These are phyloP conservation scores for Pyrenula aspistea DNA, from an alignment of 495 filamentous ascomycete species.

Conservation along the genomic window DNA sequence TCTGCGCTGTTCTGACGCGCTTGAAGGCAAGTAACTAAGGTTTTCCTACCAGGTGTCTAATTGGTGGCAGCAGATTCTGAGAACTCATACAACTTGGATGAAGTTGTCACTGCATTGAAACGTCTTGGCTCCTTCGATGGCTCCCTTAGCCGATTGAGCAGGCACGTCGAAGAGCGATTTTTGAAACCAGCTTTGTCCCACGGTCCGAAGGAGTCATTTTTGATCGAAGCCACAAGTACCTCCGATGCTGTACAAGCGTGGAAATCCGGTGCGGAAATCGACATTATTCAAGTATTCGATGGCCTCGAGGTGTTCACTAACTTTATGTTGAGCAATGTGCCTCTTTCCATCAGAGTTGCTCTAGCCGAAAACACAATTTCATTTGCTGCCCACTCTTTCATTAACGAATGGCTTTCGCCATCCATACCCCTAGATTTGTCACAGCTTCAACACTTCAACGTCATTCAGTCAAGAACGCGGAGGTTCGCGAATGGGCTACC, in stretches of 20 bases:
- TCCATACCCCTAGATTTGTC: constrained; percentile 61
- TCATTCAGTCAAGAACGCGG: constrained; percentile 43
- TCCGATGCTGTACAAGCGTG: neutral
- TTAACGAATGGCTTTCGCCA: constrained; percentile 60
- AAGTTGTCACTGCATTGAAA: neutral
- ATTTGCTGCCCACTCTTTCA: constrained; percentile 49
- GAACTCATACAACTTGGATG: neutral
- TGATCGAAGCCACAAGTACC: neutral
- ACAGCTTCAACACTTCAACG: constrained; percentile 57
- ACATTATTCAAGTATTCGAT: neutral
- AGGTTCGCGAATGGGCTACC: constrained; percentile 53
- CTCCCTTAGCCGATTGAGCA: neutral
- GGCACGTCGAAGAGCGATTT: neutral
- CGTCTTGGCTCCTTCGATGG: neutral
- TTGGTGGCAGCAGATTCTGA: neutral
- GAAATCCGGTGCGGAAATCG: neutral
- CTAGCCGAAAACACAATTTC: constrained; percentile 60
- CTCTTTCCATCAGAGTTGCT: constrained; percentile 36
- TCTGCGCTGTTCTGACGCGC: neutral
- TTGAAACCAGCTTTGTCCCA: neutral
- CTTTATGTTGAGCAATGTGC: constrained; percentile 28
- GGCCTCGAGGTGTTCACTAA: neutral
- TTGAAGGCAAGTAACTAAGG: neutral
- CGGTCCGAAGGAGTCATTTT: neutral
- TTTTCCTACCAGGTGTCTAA: neutral